A percentile compares a stretch with the other conserved stretches of the same genome.
These are phyloP conservation scores for Clausena lansium DNA, from an alignment of 345 rosid species.

Conservation along the genomic window DNA sequence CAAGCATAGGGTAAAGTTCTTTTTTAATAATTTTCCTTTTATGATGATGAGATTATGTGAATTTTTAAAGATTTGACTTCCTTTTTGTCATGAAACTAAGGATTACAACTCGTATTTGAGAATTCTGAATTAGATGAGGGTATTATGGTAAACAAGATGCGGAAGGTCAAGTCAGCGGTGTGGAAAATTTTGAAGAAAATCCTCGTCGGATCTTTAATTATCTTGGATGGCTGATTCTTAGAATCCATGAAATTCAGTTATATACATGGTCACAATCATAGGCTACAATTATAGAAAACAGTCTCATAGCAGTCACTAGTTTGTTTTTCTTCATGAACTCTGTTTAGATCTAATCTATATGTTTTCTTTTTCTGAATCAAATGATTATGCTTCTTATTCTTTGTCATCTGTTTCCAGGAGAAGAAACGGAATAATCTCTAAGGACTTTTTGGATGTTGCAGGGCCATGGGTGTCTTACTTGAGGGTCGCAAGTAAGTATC, in stretches of 20 bases:
- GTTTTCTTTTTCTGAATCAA: not conserved
- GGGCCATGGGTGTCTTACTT: conserved; percentile 99
- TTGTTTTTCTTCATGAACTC: no score
- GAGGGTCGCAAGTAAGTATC: no score
- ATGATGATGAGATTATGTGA: not conserved
- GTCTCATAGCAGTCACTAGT: not conserved
- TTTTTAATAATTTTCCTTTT: not conserved
- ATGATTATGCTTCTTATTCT: not conserved
- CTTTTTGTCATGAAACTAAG: no score
- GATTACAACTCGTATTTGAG: no score
- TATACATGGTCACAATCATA: not conserved
- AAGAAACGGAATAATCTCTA: conserved; percentile 72
- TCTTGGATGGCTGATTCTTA: not conserved
- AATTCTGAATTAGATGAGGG: no score
- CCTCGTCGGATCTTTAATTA: not conserved
- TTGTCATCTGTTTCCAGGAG: conserved; percentile 48
- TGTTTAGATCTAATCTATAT: no score
- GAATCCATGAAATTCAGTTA: not conserved
- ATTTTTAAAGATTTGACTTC: no score
- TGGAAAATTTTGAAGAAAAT: not conserved
- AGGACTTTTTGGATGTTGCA: conserved; percentile 81
- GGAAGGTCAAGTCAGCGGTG: not conserved
- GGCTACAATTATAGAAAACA: not conserved
- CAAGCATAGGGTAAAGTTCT: conserved; percentile 55
- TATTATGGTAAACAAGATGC: no score